Evolutionary conservation across 1,139 yeast species (phyloP).

Genomic region (Kazachstania sp.): DNA sequence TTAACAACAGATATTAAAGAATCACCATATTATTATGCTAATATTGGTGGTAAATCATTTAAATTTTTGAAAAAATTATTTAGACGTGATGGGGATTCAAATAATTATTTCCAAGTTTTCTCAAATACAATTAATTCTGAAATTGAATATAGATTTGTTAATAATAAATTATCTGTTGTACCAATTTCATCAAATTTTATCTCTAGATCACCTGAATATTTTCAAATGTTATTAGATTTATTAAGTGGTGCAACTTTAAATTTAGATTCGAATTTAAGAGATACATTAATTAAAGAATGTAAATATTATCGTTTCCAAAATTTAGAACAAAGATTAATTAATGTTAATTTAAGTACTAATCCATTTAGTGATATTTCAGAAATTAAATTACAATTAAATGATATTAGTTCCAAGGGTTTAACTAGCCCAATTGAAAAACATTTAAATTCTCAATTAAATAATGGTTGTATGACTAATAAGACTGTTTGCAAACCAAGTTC

Average conservation of each 20-base stretch:
- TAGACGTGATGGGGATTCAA: constrained; percentile 54
- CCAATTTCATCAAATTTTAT: constrained; percentile 59
- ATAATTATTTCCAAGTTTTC: constrained; percentile 66
- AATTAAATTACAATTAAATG: constrained; percentile 44
- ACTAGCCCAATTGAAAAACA: constrained; percentile 1
- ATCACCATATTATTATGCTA: constrained; percentile 47
- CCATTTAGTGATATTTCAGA: constrained; percentile 38
- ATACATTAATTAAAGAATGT: constrained; percentile 55
- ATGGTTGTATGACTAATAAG: neutral
- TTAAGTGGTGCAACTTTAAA: constrained; percentile 50
- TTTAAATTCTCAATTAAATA: neutral
- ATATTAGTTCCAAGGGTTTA: constrained; percentile 23
- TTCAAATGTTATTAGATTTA: constrained; percentile 48
- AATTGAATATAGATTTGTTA: constrained; percentile 28
- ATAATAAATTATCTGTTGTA: constrained; percentile 44
- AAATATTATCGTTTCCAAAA: constrained; percentile 66
- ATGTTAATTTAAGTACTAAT: constrained; percentile 41
- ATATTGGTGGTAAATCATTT: constrained; percentile 55
- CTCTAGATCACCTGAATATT: constrained; percentile 48
- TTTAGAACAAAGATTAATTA: constrained; percentile 61
- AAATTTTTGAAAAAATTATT: constrained; percentile 52
- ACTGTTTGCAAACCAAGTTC: neutral
- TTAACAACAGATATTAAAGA: constrained; percentile 43
- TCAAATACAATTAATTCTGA: constrained; percentile 44
- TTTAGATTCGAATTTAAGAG: constrained; percentile 45